A percentile compares a stretch with the other conserved stretches of the same genome.
phyloP scores from a whole-genome alignment of 306 rosid species.

The Lablab purpureus region DNA sequence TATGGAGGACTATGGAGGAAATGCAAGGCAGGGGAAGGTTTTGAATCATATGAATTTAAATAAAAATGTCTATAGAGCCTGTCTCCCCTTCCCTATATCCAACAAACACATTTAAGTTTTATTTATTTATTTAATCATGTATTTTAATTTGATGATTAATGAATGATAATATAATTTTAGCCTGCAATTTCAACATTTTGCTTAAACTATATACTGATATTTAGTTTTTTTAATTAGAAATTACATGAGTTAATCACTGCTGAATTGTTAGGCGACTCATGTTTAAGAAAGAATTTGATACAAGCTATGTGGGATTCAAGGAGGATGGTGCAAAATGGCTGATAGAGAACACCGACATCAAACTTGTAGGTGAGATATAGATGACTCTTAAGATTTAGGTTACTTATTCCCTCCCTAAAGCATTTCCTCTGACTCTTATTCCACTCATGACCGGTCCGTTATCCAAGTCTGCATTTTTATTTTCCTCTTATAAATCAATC shows the following conservation, averaged over 20 bases:
- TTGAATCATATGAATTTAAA: conserved; percentile 14
- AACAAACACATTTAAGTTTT: neutral
- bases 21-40: neutral
- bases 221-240: conserved; percentile 34
- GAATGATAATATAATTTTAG: neutral
- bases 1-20: neutral
- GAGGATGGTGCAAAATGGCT: conserved; percentile 95
- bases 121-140: conserved; percentile 29
- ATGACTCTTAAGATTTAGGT: conserved; percentile 4
- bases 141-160: conserved; percentile 26
- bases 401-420: conserved; percentile 32
- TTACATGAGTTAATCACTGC: conserved; percentile 35
- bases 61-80: conserved; percentile 15
- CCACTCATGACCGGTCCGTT: neutral
- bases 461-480: conserved; percentile 21
- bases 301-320: conserved; percentile 82
- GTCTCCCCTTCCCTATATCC: neutral
- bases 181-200: conserved; percentile 22
- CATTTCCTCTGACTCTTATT: neutral
- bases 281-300: conserved; percentile 79
- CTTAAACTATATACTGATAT: conserved; percentile 21
- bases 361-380: conserved; percentile 80
- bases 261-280: conserved; percentile 75
- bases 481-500: conserved; percentile 6
- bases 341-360: conserved; percentile 86